These are phyloP conservation scores for Echinosophora koreensis DNA, from an alignment of 306 rosid genomes.

Conservation along the genomic window DNA sequence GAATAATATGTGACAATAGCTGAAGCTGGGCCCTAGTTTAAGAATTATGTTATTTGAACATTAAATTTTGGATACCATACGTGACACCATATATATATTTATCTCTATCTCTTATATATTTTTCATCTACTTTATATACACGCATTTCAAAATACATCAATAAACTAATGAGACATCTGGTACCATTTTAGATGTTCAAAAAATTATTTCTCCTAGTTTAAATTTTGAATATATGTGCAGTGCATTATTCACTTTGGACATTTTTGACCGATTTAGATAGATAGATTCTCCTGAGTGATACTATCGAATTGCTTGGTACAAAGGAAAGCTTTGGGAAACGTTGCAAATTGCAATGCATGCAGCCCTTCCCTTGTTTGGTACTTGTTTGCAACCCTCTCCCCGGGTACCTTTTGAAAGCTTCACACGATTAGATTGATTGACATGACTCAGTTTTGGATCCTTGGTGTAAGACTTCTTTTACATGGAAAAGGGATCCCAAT, in stretches of 20 bases:
- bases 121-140: no score
- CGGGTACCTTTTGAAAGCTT: no score
- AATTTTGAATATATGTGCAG: slow-evolving; percentile 33
- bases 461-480: not conserved
- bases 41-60: no score
- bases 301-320: slow-evolving; percentile 9
- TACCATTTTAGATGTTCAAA: no score
- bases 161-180: no score
- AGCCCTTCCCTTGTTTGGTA: slow-evolving; percentile 38
- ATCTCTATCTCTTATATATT: no score
- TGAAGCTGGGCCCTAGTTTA: not conserved
- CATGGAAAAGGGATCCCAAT: not conserved
- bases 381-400: no score
- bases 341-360: not conserved
- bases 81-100: no score
- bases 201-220: not conserved
- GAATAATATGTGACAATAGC: not conserved
- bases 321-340: slow-evolving; percentile 34
- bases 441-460: slow-evolving; percentile 8
- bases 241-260: slow-evolving; percentile 17
- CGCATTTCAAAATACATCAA: no score
- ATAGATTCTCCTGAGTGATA: slow-evolving; percentile 41
- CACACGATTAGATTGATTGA: not conserved
- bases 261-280: slow-evolving; percentile 32
- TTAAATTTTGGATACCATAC: no score